These are phyloP conservation scores for Salix udensis DNA, from an alignment of 345 rosid genomes.

Conservation along the genomic window DNA sequence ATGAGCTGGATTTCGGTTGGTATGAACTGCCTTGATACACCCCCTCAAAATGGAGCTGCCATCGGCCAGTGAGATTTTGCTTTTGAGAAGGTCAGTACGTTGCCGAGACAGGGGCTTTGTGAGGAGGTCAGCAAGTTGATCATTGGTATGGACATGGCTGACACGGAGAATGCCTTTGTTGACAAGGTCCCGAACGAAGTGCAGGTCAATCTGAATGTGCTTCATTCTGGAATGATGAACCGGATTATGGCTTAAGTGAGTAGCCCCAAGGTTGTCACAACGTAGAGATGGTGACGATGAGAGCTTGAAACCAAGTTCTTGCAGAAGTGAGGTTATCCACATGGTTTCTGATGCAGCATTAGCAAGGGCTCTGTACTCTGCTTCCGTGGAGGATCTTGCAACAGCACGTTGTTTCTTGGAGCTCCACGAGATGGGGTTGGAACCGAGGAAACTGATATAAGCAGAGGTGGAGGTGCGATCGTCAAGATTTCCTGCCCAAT, in stretches of 20 bases:
- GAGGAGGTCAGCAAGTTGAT: too few species aligned
- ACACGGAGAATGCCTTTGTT: background rate
- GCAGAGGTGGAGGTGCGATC: background rate
- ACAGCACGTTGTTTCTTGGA: background rate
- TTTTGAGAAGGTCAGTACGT: too few species aligned
- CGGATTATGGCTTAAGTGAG: background rate
- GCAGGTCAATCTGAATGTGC: background rate
- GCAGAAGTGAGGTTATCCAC: background rate
- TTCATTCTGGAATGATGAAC: background rate
- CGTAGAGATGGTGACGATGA: too few species aligned
- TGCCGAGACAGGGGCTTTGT: too few species aligned
- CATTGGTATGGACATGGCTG: background rate
- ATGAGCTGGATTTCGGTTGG: rapidly evolving
- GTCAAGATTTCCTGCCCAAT: background rate
- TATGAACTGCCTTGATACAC: too few species aligned
- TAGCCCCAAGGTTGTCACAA: background rate
- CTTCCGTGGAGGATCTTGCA: background rate
- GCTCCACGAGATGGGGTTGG: rapidly evolving
- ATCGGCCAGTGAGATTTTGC: too few species aligned
- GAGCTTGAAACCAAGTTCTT: too few species aligned
- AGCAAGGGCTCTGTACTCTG: background rate
- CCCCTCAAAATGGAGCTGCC: too few species aligned
- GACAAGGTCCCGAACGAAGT: rapidly evolving
- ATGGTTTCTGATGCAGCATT: background rate
- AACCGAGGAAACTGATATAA: background rate